Base-by-base conservation (phyloP, 2,329 filamentous ascomycete genomes). In the Juglanconis sp. region DNA sequence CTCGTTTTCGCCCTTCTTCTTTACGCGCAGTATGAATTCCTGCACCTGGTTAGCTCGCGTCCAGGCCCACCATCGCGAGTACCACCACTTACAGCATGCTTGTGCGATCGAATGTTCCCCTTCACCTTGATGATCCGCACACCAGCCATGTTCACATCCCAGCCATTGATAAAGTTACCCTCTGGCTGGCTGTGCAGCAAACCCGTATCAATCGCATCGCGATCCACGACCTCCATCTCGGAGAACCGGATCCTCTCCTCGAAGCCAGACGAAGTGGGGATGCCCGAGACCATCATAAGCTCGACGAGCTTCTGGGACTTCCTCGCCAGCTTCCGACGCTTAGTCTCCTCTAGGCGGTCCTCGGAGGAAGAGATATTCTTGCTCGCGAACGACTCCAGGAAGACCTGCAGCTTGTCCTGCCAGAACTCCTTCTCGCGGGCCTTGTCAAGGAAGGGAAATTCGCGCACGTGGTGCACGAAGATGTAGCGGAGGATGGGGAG, bases 391-490 rank as follows among this genome's bases (percentile, higher is more conserved):
- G 92, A 97, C 74, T 98, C 93, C 31, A 99, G 83, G 71, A 99
- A 99, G 71, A 93, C 86, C 79, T 99, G 95, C 63, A 99, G 80
- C 74, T 96, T 98, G 72, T 98, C 92, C 77, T 99, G 95, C 95
- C 95, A 99, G 71, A 99, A 99, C 76, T 99, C 95, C 83, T 98
- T 96, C 82, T 99, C 95, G 70, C 87, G 89, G 30, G 95, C 95
- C 80, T 96, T 92, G 76, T 99, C 92, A 65, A 99, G 84, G 71
- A 99, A 99, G 1, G 95, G 95, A 69, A 99, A 99, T 69, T 98
- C 96, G 70, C 95, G 92, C 62, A 99, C 87, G 87, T 98, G 93
- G 72, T 98, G 90, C 57, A 98, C 95, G 72, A 99, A 99, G 70
- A 99, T 96, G 77, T 95, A 98, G 66, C 95, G 87, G 63, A 99